Conservation (phyloP, 83 land plant species). For the Isoetes engelmannii region DNA sequence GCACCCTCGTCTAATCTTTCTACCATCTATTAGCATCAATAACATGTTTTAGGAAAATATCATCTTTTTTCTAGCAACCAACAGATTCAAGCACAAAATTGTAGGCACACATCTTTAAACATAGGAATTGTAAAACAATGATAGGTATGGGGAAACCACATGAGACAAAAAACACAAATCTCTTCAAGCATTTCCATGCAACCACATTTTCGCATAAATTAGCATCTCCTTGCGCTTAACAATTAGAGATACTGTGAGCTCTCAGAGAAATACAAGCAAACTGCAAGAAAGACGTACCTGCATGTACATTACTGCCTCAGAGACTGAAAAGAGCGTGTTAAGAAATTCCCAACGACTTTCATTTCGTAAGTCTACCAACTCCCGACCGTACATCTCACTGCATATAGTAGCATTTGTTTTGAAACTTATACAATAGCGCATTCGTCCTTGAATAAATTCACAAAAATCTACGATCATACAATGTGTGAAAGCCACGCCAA, state of each 20-base stretch:
- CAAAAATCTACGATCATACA: background rate
- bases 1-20: slow-evolving; percentile 90
- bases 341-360: slow-evolving; percentile 94
- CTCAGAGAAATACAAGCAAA: no score
- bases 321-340: slow-evolving; percentile 93
- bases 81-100: no score
- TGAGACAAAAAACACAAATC: no score
- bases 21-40: slow-evolving; percentile 58
- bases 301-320: slow-evolving; percentile 94
- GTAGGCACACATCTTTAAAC: no score
- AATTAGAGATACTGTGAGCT: no score
- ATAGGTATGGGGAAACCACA: no score
- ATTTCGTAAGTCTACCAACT: slow-evolving; percentile 85
- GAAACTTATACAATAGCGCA: background rate
- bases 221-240: no score
- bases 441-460: slow-evolving; percentile 10
- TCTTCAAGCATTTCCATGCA: no score
- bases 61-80: no score
- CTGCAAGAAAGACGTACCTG: slow-evolving; percentile 41
- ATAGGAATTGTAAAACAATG: no score
- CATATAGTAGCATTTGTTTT: slow-evolving; percentile 15
- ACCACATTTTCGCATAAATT: no score
- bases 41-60: background rate
- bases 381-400: slow-evolving; percentile 96
- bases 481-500: background rate